These are phyloP conservation scores for Paxillus involutus DNA, from an alignment of 768 basidiomycete genomes.

Conservation along the genomic window DNA sequence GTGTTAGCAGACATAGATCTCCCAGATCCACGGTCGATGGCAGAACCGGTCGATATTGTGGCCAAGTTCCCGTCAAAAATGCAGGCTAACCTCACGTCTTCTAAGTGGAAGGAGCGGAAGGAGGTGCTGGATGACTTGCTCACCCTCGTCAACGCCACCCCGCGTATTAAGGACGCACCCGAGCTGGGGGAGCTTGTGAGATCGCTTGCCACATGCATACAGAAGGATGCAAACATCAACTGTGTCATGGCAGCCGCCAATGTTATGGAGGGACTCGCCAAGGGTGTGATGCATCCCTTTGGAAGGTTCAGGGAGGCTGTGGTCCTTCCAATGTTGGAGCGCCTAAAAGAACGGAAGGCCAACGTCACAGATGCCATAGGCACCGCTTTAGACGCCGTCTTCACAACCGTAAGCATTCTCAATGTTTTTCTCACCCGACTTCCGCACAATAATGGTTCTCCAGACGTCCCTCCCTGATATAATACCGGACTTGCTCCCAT, in stretches of 20 bases:
- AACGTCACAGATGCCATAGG: slow-evolving; percentile 90
- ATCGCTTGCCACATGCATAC: slow-evolving; percentile 76
- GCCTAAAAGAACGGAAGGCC: slow-evolving; percentile 91
- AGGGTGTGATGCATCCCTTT: slow-evolving; percentile 75
- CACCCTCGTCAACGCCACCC: slow-evolving; percentile 63
- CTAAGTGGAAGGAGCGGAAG: slow-evolving; percentile 98
- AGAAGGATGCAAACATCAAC: slow-evolving; percentile 90
- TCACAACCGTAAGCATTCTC: slow-evolving; percentile 63
- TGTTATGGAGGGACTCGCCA: slow-evolving; percentile 83
- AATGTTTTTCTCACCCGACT: not conserved
- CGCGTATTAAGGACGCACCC: slow-evolving; percentile 76
- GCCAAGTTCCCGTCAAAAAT: slow-evolving; percentile 75
- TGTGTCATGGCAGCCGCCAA: slow-evolving; percentile 89
- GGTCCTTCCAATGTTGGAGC: slow-evolving; percentile 77
- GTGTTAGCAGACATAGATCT: slow-evolving; percentile 44
- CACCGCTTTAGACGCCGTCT: slow-evolving; percentile 85
- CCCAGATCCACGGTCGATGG: slow-evolving; percentile 76
- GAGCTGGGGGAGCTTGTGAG: slow-evolving; percentile 77
- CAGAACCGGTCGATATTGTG: slow-evolving; percentile 79
- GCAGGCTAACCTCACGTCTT: slow-evolving; percentile 73
- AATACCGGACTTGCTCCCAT: slow-evolving; percentile 75
- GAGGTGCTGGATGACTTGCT: slow-evolving; percentile 85
- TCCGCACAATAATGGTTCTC: slow-evolving; percentile 3
- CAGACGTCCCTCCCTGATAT: slow-evolving; percentile 82
- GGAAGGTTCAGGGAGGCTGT: slow-evolving; percentile 70